phyloP scores from a whole-genome alignment of 1,139 yeast species.

The Geotrichum bryndzae region DNA sequence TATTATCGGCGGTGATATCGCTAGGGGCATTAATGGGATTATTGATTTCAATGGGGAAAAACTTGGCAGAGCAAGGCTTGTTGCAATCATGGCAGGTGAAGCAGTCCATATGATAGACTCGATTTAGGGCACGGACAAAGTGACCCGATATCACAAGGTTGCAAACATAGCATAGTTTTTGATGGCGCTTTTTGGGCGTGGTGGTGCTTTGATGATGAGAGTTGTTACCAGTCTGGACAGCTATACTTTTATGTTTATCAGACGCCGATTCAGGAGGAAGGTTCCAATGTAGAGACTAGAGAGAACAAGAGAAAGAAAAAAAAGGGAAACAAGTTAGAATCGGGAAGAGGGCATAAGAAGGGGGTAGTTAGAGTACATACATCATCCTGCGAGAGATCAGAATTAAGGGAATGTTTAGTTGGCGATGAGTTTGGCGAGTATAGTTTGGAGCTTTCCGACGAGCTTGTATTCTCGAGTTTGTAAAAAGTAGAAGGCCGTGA shows the following conservation, averaged over 20 bases:
- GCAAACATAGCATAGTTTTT: slow-evolving; percentile 53
- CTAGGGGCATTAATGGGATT: slow-evolving; percentile 4
- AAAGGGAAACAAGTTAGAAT: neutral
- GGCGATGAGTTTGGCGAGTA: slow-evolving; percentile 15
- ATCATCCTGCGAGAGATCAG: neutral
- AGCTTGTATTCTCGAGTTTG: slow-evolving; percentile 18
- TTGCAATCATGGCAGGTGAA: slow-evolving; percentile 82
- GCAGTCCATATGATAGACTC: slow-evolving; percentile 80
- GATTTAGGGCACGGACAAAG: slow-evolving; percentile 75
- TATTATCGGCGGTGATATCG: neutral
- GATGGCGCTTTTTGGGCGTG: slow-evolving; percentile 15
- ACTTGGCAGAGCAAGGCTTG: slow-evolving; percentile 63
- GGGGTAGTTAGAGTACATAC: neutral
- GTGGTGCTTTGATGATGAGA: slow-evolving; percentile 7
- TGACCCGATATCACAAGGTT: slow-evolving; percentile 66
- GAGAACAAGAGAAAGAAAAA: neutral
- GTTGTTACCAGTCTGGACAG: slow-evolving; percentile 3
- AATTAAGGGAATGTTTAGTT: neutral
- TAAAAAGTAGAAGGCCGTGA: slow-evolving; percentile 27
- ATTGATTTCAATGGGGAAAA: slow-evolving; percentile 48
- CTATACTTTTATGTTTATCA: slow-evolving; percentile 17
- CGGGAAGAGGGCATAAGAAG: neutral
- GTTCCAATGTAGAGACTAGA: neutral
- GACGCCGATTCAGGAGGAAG: neutral
- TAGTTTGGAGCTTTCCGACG: slow-evolving; percentile 7